phyloP scores from a whole-genome alignment of 306 rosid genomes.

The Acacia crassicarpa region DNA sequence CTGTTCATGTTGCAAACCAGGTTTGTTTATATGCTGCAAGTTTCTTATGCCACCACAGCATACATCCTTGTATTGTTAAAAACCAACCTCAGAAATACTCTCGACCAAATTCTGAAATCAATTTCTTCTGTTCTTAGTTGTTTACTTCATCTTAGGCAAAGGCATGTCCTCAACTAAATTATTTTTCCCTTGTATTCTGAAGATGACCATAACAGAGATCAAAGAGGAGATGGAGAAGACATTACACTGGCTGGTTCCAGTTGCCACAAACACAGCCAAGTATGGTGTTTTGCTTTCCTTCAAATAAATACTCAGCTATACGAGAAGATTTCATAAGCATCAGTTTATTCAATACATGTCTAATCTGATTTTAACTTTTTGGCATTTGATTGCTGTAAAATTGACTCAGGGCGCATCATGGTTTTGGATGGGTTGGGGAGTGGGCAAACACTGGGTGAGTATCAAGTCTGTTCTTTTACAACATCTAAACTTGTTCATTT shows the following conservation, averaged over 20 bases:
- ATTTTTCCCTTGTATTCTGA: conserved; percentile 30
- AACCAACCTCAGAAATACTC: background rate
- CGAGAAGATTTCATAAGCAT: conserved; percentile 12
- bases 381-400: conserved; percentile 38
- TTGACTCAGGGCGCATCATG: conserved; percentile 77
- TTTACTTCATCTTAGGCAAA: conserved; percentile 11
- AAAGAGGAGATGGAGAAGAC: conserved; percentile 91
- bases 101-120: background rate
- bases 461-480: conserved; percentile 5
- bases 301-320: background rate
- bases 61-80: conserved; percentile 5
- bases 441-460: conserved; percentile 89
- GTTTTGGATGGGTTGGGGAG: conserved; percentile 97
- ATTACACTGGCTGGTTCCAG: conserved; percentile 78
- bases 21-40: conserved; percentile 42
- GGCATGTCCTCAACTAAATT: conserved; percentile 7
- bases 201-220: conserved; percentile 65
- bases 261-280: conserved; percentile 89
- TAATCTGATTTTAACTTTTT: conserved; percentile 31
- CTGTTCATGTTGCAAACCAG: conserved; percentile 54
- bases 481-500: background rate
- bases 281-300: conserved; percentile 41
- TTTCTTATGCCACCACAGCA: conserved; percentile 7
- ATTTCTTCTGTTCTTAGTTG: conserved; percentile 8
- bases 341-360: background rate